Percentiles rank a stretch among this genome's conserved stretches.
phyloP scores from a whole-genome alignment of 805 yeast genomes.

The Danielozyma ontarioensis region DNA sequence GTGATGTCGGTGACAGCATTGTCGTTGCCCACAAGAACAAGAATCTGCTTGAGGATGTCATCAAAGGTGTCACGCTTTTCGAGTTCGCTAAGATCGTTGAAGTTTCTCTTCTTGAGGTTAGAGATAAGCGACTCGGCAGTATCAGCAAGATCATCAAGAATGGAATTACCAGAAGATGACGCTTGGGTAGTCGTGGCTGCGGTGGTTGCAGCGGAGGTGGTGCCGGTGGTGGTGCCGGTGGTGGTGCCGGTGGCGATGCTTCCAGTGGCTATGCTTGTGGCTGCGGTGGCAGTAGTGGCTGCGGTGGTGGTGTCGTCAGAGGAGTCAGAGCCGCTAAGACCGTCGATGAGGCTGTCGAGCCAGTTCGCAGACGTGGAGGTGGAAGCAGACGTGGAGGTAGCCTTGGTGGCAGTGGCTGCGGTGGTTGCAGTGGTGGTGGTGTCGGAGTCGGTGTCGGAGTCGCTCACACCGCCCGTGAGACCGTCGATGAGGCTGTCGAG shows the following conservation, averaged over 20 bases:
- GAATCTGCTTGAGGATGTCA: conserved; percentile 7
- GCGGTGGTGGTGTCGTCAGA: neutral
- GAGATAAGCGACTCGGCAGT: conserved; percentile 3
- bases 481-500: neutral
- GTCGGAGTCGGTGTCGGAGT: neutral
- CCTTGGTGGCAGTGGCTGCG: conserved; percentile 3
- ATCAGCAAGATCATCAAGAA: conserved; percentile 1
- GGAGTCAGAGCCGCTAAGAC: neutral
- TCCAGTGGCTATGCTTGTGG: conserved; percentile 1
- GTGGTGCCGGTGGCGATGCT: conserved; percentile 1
- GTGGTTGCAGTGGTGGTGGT: conserved; percentile 1
- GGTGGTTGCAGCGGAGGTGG: neutral
- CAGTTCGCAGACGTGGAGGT: neutral
- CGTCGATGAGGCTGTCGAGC: neutral
- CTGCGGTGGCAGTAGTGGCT: conserved; percentile 1
- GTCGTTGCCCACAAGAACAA: conserved; percentile 13
- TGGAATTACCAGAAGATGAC: neutral
- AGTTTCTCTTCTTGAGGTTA: neutral
- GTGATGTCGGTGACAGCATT: conserved; percentile 12
- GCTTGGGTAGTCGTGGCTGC: neutral
- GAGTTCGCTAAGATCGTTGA: neutral
- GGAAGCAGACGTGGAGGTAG: conserved; percentile 1
- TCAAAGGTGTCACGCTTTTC: conserved; percentile 8
- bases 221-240: conserved; percentile 1
- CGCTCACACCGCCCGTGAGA: neutral